Base-by-base conservation (phyloP, 2,329 filamentous ascomycete genomes). In the Emydomyces testavorans region DNA sequence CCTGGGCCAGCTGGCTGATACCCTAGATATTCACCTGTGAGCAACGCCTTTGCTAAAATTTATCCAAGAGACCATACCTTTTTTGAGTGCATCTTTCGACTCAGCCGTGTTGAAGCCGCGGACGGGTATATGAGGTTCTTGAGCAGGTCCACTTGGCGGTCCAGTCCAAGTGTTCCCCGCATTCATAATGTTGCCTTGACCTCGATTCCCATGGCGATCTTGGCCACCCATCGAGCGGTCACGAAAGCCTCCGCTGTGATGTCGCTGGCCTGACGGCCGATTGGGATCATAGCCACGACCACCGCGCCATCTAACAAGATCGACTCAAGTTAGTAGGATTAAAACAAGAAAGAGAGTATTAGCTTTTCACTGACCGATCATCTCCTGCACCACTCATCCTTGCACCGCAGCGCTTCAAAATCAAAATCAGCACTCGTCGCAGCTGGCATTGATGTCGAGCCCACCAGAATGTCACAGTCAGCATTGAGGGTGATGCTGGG, bases 31-130 rank as follows among this genome's bases (percentile, higher is more conserved):
- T 35, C 29, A 6, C n/a, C 26, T 11, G 51, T 43, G 18, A 29
- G 41, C 29, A 34, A 23, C 13, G 16, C 15, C 20, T 18, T 23
- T 29, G 24, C n/a, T 13, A 42, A 3, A 37, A n/a, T 5, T 8
- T 5, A 23, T 13, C 15, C 21, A 6, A n/a, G 18, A 37, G 11
- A 8, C 36, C 54, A 31, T 62, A 66, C 69, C 63, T 59, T 59
- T 64, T 53, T 59, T 68, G 28, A 72, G 58, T 49, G 62, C 57
- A 35, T 58, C 61, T 53, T 68, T 69, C 24, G 63, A 58, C 52
- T 71, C 70, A 6, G 58, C 54, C 13, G 64, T 59, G 55, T 72
- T 71, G 59, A 71, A 72, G 4, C 61, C 64, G 18, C 59, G 58
- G 20, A 70, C 64, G n/a, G 68, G 61, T 29, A 64, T 57, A 58